Base-by-base conservation (phyloP, 345 rosid genomes). In the Capsella bursapastoris region DNA sequence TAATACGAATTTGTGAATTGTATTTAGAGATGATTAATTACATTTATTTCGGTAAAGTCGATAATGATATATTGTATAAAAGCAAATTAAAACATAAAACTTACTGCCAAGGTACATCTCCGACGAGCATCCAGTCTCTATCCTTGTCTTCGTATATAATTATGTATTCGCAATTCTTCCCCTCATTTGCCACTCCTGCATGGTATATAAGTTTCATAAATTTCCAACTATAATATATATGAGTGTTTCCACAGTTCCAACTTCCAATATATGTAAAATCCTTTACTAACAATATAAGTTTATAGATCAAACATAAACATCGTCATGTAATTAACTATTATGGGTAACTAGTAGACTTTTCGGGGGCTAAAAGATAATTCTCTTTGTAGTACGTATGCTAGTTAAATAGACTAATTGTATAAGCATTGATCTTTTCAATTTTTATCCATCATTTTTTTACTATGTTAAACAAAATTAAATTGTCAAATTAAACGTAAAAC, bases 31-130 rank as follows among this genome's bases (percentile, higher is more conserved):
- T 50, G 25, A 4, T 50, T 48, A 7, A 28, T 1, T 31, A 15
- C 9, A 29, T 34, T 59, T 10, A 48, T 48, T 57, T 47, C 27
- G 5, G 7, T 4, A 35, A 34, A 34, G 7, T 45, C 57, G 27
- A 57, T 34, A 37, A 49, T 45, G 5, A 58, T 48, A 8, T 2
- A 22, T 0, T 22, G 10, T 27, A 6, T 22, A 47, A 18, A 51
- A 15, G 57, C 3, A 50, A 34, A 34, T 34, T 34, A 34, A 35
- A n/a, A 8, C 25, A 37, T 47, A 64, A 22, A 37, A 78, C 90
- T 78, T 79, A 91, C 95, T 85, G 77, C 95, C 97, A 91, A 7
- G 95, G 94, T 22, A 91, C 92, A 83, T 91, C 97, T 6, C 91
- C 95, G 0, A 82, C 76, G 40, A 91, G 76, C 97, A 91, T 91